A percentile compares a stretch with the other conserved stretches of the same genome.
phyloP scores from a whole-genome alignment of 352 stramenopile genomes.

The Pythium periplocum region DNA sequence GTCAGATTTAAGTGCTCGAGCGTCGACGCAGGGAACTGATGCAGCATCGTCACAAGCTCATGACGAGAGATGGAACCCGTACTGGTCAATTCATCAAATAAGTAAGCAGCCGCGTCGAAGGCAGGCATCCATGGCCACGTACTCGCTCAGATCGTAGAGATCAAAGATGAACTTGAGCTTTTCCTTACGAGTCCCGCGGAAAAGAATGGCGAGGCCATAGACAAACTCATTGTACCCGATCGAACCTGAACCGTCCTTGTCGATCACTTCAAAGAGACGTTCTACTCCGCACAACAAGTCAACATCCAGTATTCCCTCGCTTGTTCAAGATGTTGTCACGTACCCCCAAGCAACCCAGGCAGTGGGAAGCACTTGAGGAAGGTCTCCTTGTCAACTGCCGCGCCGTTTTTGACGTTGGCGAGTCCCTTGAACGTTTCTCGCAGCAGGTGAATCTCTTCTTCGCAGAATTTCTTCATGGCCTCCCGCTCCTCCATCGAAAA shows the following conservation, averaged over 20 bases:
- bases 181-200: conserved; percentile 82
- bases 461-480: conserved; percentile 70
- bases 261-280: conserved; percentile 90
- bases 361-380: conserved; percentile 93
- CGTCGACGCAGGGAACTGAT: conserved; percentile 76
- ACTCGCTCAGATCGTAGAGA: conserved; percentile 89
- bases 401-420: conserved; percentile 51
- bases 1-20: conserved; percentile 53
- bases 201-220: conserved; percentile 81
- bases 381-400: conserved; percentile 88
- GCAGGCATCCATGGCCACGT: background rate
- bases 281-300: conserved; percentile 27
- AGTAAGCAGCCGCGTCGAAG: background rate
- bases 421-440: conserved; percentile 79
- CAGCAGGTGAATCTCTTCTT: conserved; percentile 73
- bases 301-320: background rate
- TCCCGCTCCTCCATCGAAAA: conserved; percentile 52
- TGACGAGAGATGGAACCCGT: conserved; percentile 82
- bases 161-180: conserved; percentile 93
- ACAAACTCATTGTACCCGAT: conserved; percentile 93
- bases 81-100: conserved; percentile 26
- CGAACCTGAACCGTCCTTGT: conserved; percentile 82
- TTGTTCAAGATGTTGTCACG: background rate
- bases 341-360: conserved; percentile 83
- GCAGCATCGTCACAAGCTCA: conserved; percentile 81